Conservation (phyloP, 148 eudicot species). For the Fagopyrum esculentum region DNA sequence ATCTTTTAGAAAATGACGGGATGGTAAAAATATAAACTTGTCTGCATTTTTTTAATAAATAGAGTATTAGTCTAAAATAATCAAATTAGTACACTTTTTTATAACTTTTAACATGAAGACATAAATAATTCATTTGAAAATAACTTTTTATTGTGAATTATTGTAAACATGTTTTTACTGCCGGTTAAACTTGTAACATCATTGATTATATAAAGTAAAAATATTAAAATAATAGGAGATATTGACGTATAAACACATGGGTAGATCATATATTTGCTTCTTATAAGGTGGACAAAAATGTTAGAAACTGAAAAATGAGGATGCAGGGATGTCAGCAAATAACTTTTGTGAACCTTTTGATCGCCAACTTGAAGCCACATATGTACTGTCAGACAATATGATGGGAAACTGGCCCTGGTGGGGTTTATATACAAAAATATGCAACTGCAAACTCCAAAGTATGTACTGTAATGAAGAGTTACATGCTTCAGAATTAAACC, state of each 20-base stretch:
- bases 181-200: no score
- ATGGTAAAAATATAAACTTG: no score
- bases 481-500: no score
- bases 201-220: no score
- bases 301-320: background rate
- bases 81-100: no score
- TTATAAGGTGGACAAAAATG: constrained; percentile 8
- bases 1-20: background rate
- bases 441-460: background rate
- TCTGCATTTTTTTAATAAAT: no score
- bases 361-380: background rate
- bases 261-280: background rate
- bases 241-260: background rate
- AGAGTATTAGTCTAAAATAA: no score
- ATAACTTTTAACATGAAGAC: no score
- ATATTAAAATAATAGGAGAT: background rate
- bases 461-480: no score
- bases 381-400: background rate
- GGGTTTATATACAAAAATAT: background rate
- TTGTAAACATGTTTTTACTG: no score
- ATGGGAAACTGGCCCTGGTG: background rate
- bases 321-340: background rate
- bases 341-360: background rate
- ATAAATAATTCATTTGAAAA: no score
- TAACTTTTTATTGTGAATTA: no score